Base-by-base conservation (phyloP, 192 early-diverging fungal genomes). In the Cetraspora pellucida region DNA sequence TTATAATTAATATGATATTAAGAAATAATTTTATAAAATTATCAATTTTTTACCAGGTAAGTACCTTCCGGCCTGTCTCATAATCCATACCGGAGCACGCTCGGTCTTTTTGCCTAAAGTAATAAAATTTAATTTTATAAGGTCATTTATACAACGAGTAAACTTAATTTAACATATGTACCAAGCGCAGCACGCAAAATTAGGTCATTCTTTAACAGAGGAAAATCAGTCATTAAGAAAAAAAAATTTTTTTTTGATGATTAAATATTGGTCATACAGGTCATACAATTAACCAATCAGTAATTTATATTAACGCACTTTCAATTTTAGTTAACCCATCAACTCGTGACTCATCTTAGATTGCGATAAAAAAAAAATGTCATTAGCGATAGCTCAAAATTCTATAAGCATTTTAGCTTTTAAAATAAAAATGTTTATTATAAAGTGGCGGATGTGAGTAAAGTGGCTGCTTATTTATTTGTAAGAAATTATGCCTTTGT, bases 21-120 rank as follows among this genome's bases (percentile, higher is more conserved):
- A 25, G 16, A 66, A 9, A 11, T 77, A 2, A 21, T 23, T 13
- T 82, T 72, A 78, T 6, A 19, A 52, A n/a, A 14, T 0, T 37
- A 2, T 37, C 7, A 37, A 37, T 37, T 37, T 37, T 37, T 49
- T 87, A 94, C 93, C 93, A 65, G 97, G 96, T 81, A 99, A 86
- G 75, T 98, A 98, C 19, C 97, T 89, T 14, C 97, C 97, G 10
- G 97, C 97, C 84, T 99, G 97, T 57, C 97, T 88, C 96, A 98
- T 98, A 82, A 97, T 94, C 97, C 97, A 99, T n/a, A 98, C 93
- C 17, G 93, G 93, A 11, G 90, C 88, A 44, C 93, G 89, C 80
- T 94, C 87, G 50, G 94, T 84, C 77, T 84, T 72, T 83, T 93
- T 88, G 55, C 91, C 84, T 87, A 43, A 14, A 75, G 27, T 60